Percentiles rank a stretch among this genome's conserved stretches.
Evolutionary conservation across 1,139 yeast genomes (phyloP).

Genomic region (Meyerozyma smithsonii): DNA sequence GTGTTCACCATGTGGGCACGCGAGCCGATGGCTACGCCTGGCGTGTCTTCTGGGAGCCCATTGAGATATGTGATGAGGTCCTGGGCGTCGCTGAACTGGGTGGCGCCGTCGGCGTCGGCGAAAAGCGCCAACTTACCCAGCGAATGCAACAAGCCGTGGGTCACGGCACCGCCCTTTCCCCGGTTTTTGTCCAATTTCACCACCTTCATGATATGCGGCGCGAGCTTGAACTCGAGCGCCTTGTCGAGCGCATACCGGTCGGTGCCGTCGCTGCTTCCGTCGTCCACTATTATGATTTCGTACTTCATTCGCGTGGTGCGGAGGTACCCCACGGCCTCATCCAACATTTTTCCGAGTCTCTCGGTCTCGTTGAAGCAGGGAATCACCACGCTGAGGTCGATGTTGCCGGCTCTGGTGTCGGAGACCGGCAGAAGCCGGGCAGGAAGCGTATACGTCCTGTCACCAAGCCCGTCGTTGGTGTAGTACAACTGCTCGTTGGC

Average conservation of each 20-base stretch:
- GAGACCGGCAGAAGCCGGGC: conserved; percentile 20
- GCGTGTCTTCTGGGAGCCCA: conserved; percentile 15
- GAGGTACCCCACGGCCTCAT: conserved; percentile 65
- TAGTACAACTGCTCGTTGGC: conserved; percentile 47
- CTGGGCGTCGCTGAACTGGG: conserved; percentile 66
- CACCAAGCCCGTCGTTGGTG: conserved; percentile 28
- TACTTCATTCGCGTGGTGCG: conserved; percentile 32
- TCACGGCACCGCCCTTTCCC: conserved; percentile 98
- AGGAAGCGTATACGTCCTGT: conserved; percentile 22
- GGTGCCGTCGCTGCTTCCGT: conserved; percentile 84
- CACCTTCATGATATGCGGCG: conserved; percentile 64
- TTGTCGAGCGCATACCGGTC: conserved; percentile 63
- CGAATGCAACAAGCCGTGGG: conserved; percentile 80
- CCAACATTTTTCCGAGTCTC: conserved; percentile 70
- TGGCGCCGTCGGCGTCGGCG: conserved; percentile 98
- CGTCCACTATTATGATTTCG: conserved; percentile 87
- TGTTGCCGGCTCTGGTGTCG: conserved; percentile 14
- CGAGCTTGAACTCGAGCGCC: conserved; percentile 48
- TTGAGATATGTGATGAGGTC: conserved; percentile 46
- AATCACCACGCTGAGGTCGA: conserved; percentile 58
- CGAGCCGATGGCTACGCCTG: conserved; percentile 82
- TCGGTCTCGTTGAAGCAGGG: conserved; percentile 88
- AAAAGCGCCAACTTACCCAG: conserved; percentile 74
- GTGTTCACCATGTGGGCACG: conserved; percentile 96
- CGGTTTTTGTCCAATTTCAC: conserved; percentile 66